Evolutionary conservation across 805 yeast species (phyloP).

Genomic region (Teunomyces stri): DNA sequence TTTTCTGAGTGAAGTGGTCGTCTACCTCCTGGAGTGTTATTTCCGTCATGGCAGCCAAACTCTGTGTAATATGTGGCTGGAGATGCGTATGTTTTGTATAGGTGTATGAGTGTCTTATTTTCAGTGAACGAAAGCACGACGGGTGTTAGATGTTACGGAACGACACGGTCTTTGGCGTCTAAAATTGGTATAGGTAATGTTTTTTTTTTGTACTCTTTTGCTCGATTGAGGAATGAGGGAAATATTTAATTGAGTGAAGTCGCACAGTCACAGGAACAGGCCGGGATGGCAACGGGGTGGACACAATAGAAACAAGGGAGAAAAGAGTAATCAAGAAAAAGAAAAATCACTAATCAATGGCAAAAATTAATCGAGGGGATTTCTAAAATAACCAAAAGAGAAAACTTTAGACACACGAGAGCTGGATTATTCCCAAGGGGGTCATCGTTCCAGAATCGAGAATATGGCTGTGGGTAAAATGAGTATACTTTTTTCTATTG

Average conservation of each 20-base stretch:
- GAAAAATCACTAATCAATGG: not conserved
- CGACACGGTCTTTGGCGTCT: not conserved
- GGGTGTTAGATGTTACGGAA: not conserved
- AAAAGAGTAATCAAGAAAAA: not conserved
- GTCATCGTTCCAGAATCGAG: conserved; percentile 1
- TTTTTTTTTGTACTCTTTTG: conserved; percentile 1
- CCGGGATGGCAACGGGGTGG: not conserved
- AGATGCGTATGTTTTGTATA: not conserved
- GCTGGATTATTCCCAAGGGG: not conserved
- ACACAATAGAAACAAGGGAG: not conserved
- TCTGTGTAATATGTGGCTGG: not conserved
- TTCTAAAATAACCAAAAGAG: not conserved
- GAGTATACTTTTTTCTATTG: not conserved
- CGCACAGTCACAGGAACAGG: not conserved
- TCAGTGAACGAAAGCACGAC: not conserved
- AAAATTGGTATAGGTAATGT: not conserved
- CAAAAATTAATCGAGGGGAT: not conserved
- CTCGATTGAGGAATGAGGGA: conserved; percentile 1
- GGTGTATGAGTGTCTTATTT: not conserved
- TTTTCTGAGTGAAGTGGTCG: not conserved
- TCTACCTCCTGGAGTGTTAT: conserved; percentile 1
- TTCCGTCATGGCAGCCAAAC: conserved; percentile 2
- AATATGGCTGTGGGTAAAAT: not conserved
- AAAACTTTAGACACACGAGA: not conserved
- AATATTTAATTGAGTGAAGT: not conserved